These are phyloP conservation scores for Aspergillus funiculosus DNA, from an alignment of 495 filamentous ascomycete genomes.

Conservation along the genomic window DNA sequence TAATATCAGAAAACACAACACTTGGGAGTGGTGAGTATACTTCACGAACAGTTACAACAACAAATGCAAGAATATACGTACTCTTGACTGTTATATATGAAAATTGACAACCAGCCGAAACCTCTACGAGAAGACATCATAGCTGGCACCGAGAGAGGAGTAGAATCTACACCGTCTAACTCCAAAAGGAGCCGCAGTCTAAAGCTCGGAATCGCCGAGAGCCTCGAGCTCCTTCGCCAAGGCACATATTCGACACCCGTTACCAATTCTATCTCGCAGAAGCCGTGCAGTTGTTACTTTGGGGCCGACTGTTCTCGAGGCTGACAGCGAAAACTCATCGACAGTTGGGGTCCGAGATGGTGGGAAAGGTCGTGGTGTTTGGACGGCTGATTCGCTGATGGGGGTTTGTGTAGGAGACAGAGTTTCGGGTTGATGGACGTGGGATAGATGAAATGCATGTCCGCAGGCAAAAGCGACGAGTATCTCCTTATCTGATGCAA, in stretches of 20 bases:
- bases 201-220: conserved; percentile 24
- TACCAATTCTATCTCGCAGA: conserved; percentile 61
- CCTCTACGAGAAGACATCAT: conserved; percentile 13
- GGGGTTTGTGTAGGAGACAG: conserved; percentile 20
- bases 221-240: conserved; percentile 37
- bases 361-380: conserved; percentile 28
- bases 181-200: too few species aligned
- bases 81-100: neutral
- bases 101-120: too few species aligned
- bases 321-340: conserved; percentile 22
- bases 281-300: conserved; percentile 89
- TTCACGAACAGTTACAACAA: too few species aligned
- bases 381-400: conserved; percentile 17
- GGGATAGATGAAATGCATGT: conserved; percentile 83
- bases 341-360: conserved; percentile 21
- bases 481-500: conserved; percentile 63
- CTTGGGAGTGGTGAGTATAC: too few species aligned
- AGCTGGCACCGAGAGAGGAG: too few species aligned
- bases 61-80: neutral
- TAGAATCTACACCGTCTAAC: too few species aligned
- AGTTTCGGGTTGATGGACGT: conserved; percentile 52
- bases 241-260: conserved; percentile 65
- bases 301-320: conserved; percentile 61
- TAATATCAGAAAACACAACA: conserved; percentile 16
- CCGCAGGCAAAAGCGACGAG: conserved; percentile 89